Percentiles rank a stretch among this genome's conserved stretches.
Conservation (phyloP, 352 stramenopile genomes). For the Pythium apleroticum region DNA sequence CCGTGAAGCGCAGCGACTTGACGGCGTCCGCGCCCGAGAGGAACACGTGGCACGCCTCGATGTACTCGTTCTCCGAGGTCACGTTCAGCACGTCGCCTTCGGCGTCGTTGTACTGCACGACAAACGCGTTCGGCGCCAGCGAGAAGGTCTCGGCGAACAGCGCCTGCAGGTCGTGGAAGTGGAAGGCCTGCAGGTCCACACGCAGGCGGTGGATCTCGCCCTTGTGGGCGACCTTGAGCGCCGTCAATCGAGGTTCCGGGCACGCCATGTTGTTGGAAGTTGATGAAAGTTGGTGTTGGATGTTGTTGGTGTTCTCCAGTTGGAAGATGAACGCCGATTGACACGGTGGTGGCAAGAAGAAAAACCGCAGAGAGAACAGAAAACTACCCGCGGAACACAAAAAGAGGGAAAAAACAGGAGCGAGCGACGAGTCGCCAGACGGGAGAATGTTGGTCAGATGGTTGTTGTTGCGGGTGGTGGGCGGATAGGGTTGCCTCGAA, state of each 20-base stretch:
- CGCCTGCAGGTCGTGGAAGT: slow-evolving; percentile 42
- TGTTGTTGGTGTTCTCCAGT: background rate
- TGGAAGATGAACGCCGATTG: slow-evolving; percentile 7
- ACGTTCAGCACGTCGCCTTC: slow-evolving; percentile 76
- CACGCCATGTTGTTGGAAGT: slow-evolving; percentile 40
- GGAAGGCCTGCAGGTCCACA: slow-evolving; percentile 56
- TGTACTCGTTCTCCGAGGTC: slow-evolving; percentile 64
- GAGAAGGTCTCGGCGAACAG: slow-evolving; percentile 67
- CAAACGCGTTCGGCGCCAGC: slow-evolving; percentile 46
- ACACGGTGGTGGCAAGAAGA: slow-evolving; percentile 2
- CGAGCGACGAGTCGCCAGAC: slow-evolving; percentile 4
- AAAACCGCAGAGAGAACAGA: slow-evolving; percentile 8
- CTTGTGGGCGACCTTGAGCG: slow-evolving; percentile 82
- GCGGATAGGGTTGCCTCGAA: background rate
- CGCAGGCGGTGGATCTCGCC: slow-evolving; percentile 82
- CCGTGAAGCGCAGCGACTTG: slow-evolving; percentile 68
- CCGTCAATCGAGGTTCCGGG: slow-evolving; percentile 41
- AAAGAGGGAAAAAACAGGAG: background rate
- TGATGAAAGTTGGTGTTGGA: slow-evolving; percentile 4
- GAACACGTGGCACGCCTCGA: slow-evolving; percentile 62
- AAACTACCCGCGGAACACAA: slow-evolving; percentile 5
- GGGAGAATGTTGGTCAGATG: slow-evolving; percentile 17
- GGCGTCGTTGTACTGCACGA: slow-evolving; percentile 82
- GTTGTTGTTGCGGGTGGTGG: background rate
- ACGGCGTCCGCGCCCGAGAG: slow-evolving; percentile 30